phyloP scores from a whole-genome alignment of 2,329 filamentous ascomycete genomes.

The Neonectria punicea region DNA sequence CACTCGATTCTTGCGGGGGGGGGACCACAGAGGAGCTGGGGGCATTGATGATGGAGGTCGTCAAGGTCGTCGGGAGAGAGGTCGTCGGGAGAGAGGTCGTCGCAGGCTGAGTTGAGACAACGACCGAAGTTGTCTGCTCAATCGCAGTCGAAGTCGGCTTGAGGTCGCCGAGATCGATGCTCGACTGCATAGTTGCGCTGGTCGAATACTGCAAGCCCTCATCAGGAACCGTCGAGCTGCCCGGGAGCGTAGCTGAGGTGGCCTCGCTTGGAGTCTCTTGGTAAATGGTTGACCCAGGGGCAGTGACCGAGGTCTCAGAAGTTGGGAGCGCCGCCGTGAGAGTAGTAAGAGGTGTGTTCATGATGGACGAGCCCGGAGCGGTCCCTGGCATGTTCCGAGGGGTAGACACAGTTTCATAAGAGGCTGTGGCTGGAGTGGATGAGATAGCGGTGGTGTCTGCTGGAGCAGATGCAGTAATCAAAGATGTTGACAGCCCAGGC shows the following conservation, averaged over 20 bases:
- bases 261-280: conserved; percentile 14
- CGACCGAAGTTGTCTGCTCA: conserved; percentile 13
- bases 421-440: neutral
- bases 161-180: conserved; percentile 38
- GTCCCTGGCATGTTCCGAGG: neutral
- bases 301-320: conserved; percentile 9
- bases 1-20: neutral
- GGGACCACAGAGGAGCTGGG: conserved; percentile 17
- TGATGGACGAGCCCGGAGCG: conserved; percentile 3
- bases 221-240: conserved; percentile 12
- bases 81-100: neutral
- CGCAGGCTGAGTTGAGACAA: conserved; percentile 13
- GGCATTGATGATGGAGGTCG: conserved; percentile 19
- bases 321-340: conserved; percentile 3
- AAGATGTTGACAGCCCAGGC: neutral
- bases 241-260: conserved; percentile 10
- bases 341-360: conserved; percentile 17
- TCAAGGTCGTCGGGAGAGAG: neutral
- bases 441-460: neutral
- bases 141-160: conserved; percentile 28
- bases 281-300: neutral
- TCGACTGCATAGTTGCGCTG: conserved; percentile 26
- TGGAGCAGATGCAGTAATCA: neutral
- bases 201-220: conserved; percentile 25
- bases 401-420: neutral